Evolutionary conservation across 495 filamentous ascomycete genomes (phyloP).

Genomic region (Penicillium antarcticum): DNA sequence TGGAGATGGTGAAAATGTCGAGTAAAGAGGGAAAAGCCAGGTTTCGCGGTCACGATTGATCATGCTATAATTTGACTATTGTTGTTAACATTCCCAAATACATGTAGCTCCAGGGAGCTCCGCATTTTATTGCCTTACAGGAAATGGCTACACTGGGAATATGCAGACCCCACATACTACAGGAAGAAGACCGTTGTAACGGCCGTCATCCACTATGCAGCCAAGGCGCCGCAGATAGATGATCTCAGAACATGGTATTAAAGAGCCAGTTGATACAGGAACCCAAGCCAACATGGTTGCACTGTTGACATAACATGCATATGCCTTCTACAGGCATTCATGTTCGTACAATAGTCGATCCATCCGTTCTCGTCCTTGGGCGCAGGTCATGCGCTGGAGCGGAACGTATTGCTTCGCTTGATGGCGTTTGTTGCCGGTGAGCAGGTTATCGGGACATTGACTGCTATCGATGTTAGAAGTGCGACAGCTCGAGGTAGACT

Average conservation of each 20-base stretch:
- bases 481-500: neutral
- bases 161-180: too few species aligned
- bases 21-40: too few species aligned
- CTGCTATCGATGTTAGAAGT: neutral
- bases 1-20: neutral
- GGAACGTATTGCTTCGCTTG: neutral
- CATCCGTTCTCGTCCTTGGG: neutral
- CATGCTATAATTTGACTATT: too few species aligned
- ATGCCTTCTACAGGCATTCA: neutral
- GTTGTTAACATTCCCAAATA: too few species aligned
- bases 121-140: too few species aligned
- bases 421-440: neutral
- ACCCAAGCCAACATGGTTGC: neutral
- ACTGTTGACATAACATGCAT: neutral
- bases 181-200: neutral
- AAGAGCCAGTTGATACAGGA: neutral
- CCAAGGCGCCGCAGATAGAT: neutral
- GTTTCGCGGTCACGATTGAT: too few species aligned
- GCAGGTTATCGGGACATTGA: neutral
- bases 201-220: neutral
- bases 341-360: neutral
- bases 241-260: conserved; percentile 2
- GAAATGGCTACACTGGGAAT: too few species aligned
- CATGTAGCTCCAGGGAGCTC: too few species aligned
- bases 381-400: neutral